Evolutionary conservation across 1,284 basidiomycete species (phyloP).

Genomic region (Apiotrichum gracile): DNA sequence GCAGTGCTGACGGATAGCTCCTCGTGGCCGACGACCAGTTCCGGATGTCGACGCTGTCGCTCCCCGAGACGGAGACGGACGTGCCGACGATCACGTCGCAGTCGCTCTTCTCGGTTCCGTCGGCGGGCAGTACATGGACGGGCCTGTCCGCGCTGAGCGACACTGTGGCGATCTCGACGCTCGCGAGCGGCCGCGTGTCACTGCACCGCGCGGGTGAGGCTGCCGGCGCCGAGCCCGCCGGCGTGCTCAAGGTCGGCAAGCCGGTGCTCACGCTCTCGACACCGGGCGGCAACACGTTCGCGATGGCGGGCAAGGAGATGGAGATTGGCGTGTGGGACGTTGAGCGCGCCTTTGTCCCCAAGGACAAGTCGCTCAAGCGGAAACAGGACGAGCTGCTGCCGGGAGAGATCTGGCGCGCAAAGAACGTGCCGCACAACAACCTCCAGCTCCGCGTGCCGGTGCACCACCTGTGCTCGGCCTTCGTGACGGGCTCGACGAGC

Average conservation of each 20-base stretch:
- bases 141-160: conserved; percentile 10
- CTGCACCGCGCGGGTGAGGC: conserved; percentile 10
- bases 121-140: conserved; percentile 12
- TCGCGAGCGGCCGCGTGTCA: conserved; percentile 38
- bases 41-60: conserved; percentile 28
- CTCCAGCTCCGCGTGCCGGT: conserved; percentile 75
- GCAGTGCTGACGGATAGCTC: conserved; percentile 14
- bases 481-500: conserved; percentile 44
- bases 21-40: conserved; percentile 36
- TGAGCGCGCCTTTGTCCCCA: conserved; percentile 57
- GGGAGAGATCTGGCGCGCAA: conserved; percentile 51
- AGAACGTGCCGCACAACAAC: conserved; percentile 60
- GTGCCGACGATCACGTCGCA: conserved; percentile 12
- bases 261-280: conserved; percentile 46
- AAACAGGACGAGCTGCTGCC: conserved; percentile 63
- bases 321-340: conserved; percentile 77
- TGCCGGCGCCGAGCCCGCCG: not conserved
- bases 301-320: conserved; percentile 81
- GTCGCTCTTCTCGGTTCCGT: conserved; percentile 2
- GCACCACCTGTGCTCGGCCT: conserved; percentile 62
- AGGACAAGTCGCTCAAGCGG: conserved; percentile 52
- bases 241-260: conserved; percentile 12
- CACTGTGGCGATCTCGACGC: conserved; percentile 34
- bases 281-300: conserved; percentile 51
- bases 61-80: conserved; percentile 16